Evolutionary conservation across 805 yeast species (phyloP), one percentile per base, ranked within the genome.

Genomic region (Yamadazyma ubonensis): DNA sequence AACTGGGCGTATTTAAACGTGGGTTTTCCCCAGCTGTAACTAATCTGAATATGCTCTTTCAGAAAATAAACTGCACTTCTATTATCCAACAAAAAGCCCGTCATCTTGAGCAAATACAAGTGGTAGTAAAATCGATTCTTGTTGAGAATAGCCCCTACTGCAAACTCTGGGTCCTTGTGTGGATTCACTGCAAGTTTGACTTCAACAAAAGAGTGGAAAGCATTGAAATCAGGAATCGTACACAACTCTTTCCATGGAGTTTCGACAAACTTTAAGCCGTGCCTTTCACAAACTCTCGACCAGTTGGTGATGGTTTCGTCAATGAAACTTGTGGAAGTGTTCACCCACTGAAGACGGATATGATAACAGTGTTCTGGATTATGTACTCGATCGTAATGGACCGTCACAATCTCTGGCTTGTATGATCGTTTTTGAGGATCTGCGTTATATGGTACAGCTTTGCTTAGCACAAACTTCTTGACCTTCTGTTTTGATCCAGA

Each of bases 311-410:
- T 53, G 5, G 60, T 52, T 38, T 58, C 62, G 31, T 59, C 65
- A 30, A 65, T 58, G 38, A 64, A 63, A 55, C 85, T 86, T 2
- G 95, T 84, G 0, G 98, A 88, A 0, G 96, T 81, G 44, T 85
- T 87, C 22, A 91, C 65, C 99, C 99, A 93, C 57, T 93, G 97
- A 10, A 91, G 59, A 33, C 96, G 70, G 22, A 93, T 75, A 54
- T 91, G 98, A 65, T 82, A 93, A 55, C 97, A 90, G 53, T 90
- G 96, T 49, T 86, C 91, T 0, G 97, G 96, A 55, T 90, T 91
- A 58, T 89, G 96, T 3, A 90, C 90, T 31, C 82, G 74, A 57
- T 93, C 99, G 54, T 87, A 86, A 61, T 91, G 97, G 1, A 93
- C 88, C 5, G 80, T 79, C 32, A 89, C 70, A 2, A 81, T 60